Percentiles rank a stretch among this genome's conserved stretches.
These are phyloP conservation scores for Blumeria hordei DNA, from an alignment of 2,329 filamentous ascomycete genomes.

Conservation along the genomic window DNA sequence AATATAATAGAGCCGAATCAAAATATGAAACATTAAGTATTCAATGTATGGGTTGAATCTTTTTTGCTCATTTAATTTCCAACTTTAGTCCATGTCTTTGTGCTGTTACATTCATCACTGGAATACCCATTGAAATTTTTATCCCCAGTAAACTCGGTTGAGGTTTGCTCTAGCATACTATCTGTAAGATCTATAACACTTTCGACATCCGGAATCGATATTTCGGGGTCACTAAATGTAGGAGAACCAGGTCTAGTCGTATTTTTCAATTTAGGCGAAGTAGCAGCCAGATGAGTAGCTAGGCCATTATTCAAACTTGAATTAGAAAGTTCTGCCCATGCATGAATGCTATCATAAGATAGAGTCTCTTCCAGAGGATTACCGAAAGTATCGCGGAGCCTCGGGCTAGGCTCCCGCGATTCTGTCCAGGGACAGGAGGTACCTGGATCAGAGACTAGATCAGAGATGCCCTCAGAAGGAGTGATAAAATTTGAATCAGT, in stretches of 20 bases:
- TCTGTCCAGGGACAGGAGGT: conserved; percentile 3
- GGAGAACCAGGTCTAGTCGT: conserved; percentile 7
- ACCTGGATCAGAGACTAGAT: conserved; percentile 6
- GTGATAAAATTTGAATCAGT: conserved; percentile 19
- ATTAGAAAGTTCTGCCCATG: conserved; percentile 27
- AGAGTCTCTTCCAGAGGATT: conserved; percentile 20
- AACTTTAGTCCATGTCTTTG: conserved; percentile 39
- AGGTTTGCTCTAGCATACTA: conserved; percentile 16
- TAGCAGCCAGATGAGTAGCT: conserved; percentile 5
- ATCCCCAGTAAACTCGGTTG: conserved; percentile 20
- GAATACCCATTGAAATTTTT: conserved; percentile 37
- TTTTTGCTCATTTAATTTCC: conserved; percentile 31
- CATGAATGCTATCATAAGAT: conserved; percentile 36
- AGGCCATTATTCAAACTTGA: conserved; percentile 18
- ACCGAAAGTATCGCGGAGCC: neutral
- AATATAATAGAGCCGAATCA: too few species aligned
- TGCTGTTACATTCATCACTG: conserved; percentile 30
- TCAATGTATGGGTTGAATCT: conserved; percentile 4
- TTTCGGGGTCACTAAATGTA: conserved; percentile 20
- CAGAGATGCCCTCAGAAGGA: conserved; percentile 7
- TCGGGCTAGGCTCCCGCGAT: neutral
- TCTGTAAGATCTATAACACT: conserved; percentile 28
- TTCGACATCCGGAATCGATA: conserved; percentile 33
- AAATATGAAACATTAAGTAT: too few species aligned
- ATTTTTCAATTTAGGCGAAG: conserved; percentile 7